Evolutionary conservation across 78 protist genomes (phyloP), one percentile per base, ranked within the genome.

Genomic region (Dictyostelium citrinum): DNA sequence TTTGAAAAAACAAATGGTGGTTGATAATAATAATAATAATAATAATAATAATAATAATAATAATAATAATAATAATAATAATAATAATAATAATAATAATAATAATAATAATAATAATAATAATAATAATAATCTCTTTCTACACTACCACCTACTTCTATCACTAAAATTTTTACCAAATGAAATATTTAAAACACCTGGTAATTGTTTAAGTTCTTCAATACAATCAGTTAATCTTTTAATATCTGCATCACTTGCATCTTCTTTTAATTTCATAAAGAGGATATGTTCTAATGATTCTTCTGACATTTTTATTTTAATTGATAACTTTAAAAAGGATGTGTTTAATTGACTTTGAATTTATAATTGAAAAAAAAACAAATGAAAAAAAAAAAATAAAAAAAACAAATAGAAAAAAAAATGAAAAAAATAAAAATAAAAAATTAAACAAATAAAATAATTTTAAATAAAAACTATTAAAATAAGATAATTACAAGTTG

Each of bases 131-230:
- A n/a, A n/a, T n/a, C n/a, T n/a, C n/a, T n/a, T n/a, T n/a, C 31
- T 39, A 83, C 90, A 51, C n/a, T 83, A 83, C 90, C 84, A 68
- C 85, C 93, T n/a, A 67, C 72, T 45, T 88, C 93, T 88, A 27
- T 51, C 76, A 33, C 39, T 27, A 3, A 78, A 33, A 16, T 88
- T 88, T 75, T 79, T 88, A 24, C 93, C 93, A 78, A 88, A 88
- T n/a, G 64, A 39, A 58, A 88, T 88, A 0, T 8, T 58, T 31
- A 88, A 22, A 33, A 88, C 85, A 78, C 93, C 93, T 67, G 85
- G 84, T 22, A 88, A 8, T 11, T 10, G 4, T 67, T 58, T 51
- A 55, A 88, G 31, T 33, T 88, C 76, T n/a, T 58, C 85, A 17
- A 88, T 88, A 1, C 81, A 45, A 67, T 77, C 61, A 12, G 72